A percentile compares a stretch with the other conserved stretches of the same genome.
Conservation (phyloP, 2,329 filamentous ascomycete species). For the Colletotrichum trifolii region DNA sequence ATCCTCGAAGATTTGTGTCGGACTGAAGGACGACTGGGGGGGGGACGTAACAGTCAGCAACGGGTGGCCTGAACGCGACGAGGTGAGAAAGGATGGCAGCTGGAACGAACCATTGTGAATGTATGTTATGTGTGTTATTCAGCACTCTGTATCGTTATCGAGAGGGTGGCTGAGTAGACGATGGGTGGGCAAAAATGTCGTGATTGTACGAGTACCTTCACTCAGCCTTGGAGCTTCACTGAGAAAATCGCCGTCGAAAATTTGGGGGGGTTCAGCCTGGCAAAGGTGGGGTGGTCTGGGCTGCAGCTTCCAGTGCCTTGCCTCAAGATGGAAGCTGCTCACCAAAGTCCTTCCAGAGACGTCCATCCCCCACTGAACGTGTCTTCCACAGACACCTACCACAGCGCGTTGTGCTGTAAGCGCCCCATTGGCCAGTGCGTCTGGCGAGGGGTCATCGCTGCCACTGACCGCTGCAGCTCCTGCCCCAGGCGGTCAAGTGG, state of each 20-base stretch:
- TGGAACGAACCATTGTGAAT: constrained; percentile 32
- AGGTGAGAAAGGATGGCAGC: not conserved
- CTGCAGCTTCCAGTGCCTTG: constrained; percentile 30
- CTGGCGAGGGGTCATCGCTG: not conserved
- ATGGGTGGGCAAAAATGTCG: constrained; percentile 26
- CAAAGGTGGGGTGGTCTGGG: constrained; percentile 32
- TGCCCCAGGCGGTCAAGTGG: not conserved
- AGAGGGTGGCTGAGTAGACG: constrained; percentile 23
- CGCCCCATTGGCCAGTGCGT: not conserved
- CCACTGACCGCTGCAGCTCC: constrained; percentile 17
- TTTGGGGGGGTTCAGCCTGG: constrained; percentile 37
- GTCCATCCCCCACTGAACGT: constrained; percentile 33
- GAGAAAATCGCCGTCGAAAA: constrained; percentile 36
- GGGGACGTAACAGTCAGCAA: constrained; percentile 13
- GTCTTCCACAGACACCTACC: constrained; percentile 2
- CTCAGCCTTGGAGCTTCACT: constrained; percentile 36
- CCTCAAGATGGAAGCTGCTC: constrained; percentile 10
- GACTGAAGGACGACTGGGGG: constrained; percentile 74
- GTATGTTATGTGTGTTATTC: constrained; percentile 1
- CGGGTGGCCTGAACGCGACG: not conserved
- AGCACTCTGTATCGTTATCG: constrained; percentile 27
- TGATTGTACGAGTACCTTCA: constrained; percentile 25
- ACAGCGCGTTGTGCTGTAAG: constrained; percentile 4
- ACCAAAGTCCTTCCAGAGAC: constrained; percentile 28
- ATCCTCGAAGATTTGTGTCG: constrained; percentile 97